A percentile compares a stretch with the other conserved stretches of the same genome.
Evolutionary conservation across 164 flowering plant species (phyloP).

Genomic region (Santalum album): DNA sequence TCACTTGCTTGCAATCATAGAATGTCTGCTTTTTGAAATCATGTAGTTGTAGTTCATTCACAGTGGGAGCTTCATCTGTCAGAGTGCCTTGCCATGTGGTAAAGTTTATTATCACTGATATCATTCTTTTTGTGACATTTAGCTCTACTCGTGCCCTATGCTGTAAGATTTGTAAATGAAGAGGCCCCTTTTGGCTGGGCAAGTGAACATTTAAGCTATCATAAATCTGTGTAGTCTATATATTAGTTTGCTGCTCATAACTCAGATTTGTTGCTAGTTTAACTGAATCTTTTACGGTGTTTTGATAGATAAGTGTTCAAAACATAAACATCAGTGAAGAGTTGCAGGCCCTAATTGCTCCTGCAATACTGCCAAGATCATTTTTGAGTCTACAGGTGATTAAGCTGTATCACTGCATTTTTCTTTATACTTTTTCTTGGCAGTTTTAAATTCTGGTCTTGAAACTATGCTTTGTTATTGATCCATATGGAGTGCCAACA

Average conservation of each 20-base stretch:
- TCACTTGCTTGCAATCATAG: not conserved
- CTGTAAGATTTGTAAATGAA: not conserved
- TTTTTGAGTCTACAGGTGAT: constrained; percentile 73
- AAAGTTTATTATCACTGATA: too few relatives aligned
- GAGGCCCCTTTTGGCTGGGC: not conserved
- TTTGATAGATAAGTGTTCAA: constrained; percentile 58
- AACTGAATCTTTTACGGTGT: constrained; percentile 5
- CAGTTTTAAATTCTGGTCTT: too few relatives aligned
- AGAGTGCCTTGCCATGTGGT: too few relatives aligned
- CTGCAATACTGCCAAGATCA: constrained; percentile 78
- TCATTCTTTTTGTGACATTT: too few relatives aligned
- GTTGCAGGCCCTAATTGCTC: constrained; percentile 78
- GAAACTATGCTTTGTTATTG: too few relatives aligned
- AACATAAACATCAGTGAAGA: constrained; percentile 63
- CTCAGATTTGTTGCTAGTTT: not conserved
- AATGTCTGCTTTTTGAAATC: not conserved
- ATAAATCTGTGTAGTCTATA: too few relatives aligned
- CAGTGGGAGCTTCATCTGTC: too few relatives aligned
- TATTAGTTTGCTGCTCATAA: too few relatives aligned
- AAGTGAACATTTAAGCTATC: too few relatives aligned
- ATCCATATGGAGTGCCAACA: too few relatives aligned
- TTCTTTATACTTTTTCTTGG: too few relatives aligned
- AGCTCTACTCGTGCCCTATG: not conserved
- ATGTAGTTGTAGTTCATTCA: too few relatives aligned
- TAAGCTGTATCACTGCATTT: not conserved